These are phyloP conservation scores for Aschersonia sp. DNA, from an alignment of 2,329 filamentous ascomycete genomes.

Conservation along the genomic window DNA sequence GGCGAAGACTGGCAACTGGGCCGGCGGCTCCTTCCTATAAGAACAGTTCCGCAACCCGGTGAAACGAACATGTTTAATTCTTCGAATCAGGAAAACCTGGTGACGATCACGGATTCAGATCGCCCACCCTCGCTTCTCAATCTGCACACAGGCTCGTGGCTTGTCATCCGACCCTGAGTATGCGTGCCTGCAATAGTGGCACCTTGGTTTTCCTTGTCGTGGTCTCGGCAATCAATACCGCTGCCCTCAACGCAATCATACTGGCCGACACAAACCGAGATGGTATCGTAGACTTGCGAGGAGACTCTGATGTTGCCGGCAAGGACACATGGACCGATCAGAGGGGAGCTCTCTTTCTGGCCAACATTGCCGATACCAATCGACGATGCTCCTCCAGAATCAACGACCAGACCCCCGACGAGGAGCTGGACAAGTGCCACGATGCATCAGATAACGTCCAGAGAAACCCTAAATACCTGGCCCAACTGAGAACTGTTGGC, in stretches of 20 bases:
- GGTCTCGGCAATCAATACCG: neutral
- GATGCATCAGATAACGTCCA: slow-evolving; percentile 20
- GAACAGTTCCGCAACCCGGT: too few species aligned
- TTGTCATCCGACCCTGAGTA: too few species aligned
- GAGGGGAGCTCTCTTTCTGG: slow-evolving; percentile 18
- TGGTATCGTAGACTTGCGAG: slow-evolving; percentile 13
- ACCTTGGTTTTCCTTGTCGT: neutral
- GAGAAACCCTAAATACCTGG: slow-evolving; percentile 14
- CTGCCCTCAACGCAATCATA: slow-evolving; percentile 6
- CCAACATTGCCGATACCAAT: slow-evolving; percentile 20
- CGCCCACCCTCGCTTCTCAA: too few species aligned
- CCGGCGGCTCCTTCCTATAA: too few species aligned
- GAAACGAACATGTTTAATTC: too few species aligned
- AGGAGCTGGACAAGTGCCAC: slow-evolving; percentile 16
- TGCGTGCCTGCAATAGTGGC: neutral
- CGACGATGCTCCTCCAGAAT: slow-evolving; percentile 13
- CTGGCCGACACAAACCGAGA: slow-evolving; percentile 21
- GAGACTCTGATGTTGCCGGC: slow-evolving; percentile 8
- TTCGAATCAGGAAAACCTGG: too few species aligned
- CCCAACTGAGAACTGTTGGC: slow-evolving; percentile 18
- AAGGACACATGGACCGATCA: slow-evolving; percentile 12
- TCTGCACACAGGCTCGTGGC: too few species aligned
- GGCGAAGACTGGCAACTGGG: too few species aligned
- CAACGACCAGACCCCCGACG: slow-evolving; percentile 6
- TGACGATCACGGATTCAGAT: too few species aligned